A percentile compares a stretch with the other conserved stretches of the same genome.
Evolutionary conservation across 2,329 filamentous ascomycete genomes (phyloP).

Genomic region (Hypoxylon sp.): DNA sequence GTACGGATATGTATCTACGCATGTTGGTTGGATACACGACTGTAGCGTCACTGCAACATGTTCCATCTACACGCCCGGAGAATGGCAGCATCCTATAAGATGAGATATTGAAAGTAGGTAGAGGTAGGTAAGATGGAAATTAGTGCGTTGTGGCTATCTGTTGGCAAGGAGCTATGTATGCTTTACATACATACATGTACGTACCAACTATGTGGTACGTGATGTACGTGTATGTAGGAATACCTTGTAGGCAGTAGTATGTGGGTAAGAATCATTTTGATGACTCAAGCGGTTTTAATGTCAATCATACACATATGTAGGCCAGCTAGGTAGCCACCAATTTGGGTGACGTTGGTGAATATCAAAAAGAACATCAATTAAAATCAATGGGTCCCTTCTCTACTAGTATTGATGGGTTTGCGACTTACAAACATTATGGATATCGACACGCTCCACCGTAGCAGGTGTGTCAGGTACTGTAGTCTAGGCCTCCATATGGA

Average conservation of each 20-base stretch:
- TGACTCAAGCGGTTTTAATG: not conserved
- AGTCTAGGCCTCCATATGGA: slow-evolving; percentile 19
- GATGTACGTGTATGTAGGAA: too few species aligned
- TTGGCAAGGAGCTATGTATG: too few species aligned
- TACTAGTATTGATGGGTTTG: not conserved
- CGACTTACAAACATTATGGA: slow-evolving; percentile 1
- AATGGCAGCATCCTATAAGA: not conserved
- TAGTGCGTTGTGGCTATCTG: not conserved
- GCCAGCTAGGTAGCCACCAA: not conserved
- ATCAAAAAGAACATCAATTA: not conserved
- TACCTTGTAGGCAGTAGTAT: too few species aligned
- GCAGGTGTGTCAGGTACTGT: too few species aligned
- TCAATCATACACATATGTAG: not conserved
- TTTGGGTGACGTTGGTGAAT: not conserved
- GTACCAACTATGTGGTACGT: too few species aligned
- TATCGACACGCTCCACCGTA: slow-evolving; percentile 1
- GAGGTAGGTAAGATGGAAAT: not conserved
- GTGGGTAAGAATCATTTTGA: not conserved
- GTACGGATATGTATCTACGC: slow-evolving; percentile 2
- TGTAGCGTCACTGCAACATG: slow-evolving; percentile 33
- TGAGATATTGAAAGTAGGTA: not conserved
- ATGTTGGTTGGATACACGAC: slow-evolving; percentile 29
- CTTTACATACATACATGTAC: too few species aligned
- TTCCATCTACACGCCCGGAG: slow-evolving; percentile 14
- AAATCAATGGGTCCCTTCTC: not conserved